Base-by-base conservation (phyloP, 192 early-diverging fungal genomes). In the Helicostylum pulchrum region DNA sequence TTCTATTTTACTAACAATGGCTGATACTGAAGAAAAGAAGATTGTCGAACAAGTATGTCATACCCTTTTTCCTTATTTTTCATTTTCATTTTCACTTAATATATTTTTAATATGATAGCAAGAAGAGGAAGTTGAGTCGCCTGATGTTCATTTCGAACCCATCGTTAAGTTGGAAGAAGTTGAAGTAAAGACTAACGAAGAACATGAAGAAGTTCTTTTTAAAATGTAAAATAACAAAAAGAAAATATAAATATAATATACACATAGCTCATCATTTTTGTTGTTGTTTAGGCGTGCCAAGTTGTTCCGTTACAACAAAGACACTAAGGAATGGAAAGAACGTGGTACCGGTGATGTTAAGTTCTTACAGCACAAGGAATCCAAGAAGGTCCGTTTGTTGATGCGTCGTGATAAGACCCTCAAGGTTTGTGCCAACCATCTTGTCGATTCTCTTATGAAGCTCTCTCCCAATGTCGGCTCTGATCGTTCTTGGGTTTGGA, bases 391-490 rank as follows among this genome's bases (percentile, higher is more conserved):
- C 74, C 95, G 97, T 69, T 72, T 99, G n/a, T 81, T 99, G 70
- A 99, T 99, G 97, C 91, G 96, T 48, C 89, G 97, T 50, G 97
- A 99, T 71, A 97, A 98, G 82, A 99, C 95, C 20, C 87, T 85
- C 72, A 99, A 99, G 89, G 90, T 99, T 67, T 99, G 97, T 76
- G 95, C 96, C 75, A 99, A 99, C 86, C 97, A 99, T 83, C 88
- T 90, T 70, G 76, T 98, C 64, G 87, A 94, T 46, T 55, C 84
- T 5, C 91, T 92, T 46, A 96, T 99, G 91, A 83, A 81, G 43
- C 84, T 99, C 68, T 83, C 86, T 23, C 90, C 97, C 36, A 99
- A 99, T 71, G 89, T 99, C 57, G 96, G 95, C 50, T 96, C 94
- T 34, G 97, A 99, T 81, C 94, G 96, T 64, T 97, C 95, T 36